phyloP scores from a whole-genome alignment of 768 basidiomycete genomes.

The Lactarius trivialis region DNA sequence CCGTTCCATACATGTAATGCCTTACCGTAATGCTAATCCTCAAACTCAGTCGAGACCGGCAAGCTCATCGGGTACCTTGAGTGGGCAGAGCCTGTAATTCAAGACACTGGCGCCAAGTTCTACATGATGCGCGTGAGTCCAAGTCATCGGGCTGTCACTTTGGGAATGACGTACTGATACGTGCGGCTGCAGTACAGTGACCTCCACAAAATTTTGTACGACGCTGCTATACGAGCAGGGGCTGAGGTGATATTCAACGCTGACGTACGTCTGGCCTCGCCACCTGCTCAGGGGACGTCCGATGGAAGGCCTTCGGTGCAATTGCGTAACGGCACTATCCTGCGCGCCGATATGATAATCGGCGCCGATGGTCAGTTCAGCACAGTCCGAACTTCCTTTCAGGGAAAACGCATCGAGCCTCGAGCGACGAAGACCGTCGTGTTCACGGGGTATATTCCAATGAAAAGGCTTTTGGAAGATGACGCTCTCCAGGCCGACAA shows the following conservation, averaged over 20 bases:
- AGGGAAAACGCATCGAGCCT: conserved; percentile 6
- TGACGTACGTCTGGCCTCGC: conserved; percentile 4
- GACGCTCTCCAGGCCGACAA: conserved; percentile 1
- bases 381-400: conserved; percentile 11
- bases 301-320: conserved; percentile 9
- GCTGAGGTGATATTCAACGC: conserved; percentile 16
- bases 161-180: neutral
- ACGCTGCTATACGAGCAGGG: conserved; percentile 12
- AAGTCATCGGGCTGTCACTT: neutral
- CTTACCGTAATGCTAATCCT: neutral
- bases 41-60: conserved; percentile 10
- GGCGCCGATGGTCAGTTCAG: conserved; percentile 24
- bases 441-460: conserved; percentile 11
- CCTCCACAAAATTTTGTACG: conserved; percentile 17
- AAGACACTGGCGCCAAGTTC: conserved; percentile 8
- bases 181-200: conserved; percentile 14
- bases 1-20: neutral
- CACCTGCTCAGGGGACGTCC: neutral
- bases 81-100: conserved; percentile 12
- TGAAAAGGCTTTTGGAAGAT: conserved; percentile 12
- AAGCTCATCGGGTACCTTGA: conserved; percentile 1
- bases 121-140: conserved; percentile 17
- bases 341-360: conserved; percentile 22
- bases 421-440: conserved; percentile 7
- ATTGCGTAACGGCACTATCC: conserved; percentile 17